Evolutionary conservation across 139 green algal species (phyloP).

Genomic region (Zygnema circumcarinatum): DNA sequence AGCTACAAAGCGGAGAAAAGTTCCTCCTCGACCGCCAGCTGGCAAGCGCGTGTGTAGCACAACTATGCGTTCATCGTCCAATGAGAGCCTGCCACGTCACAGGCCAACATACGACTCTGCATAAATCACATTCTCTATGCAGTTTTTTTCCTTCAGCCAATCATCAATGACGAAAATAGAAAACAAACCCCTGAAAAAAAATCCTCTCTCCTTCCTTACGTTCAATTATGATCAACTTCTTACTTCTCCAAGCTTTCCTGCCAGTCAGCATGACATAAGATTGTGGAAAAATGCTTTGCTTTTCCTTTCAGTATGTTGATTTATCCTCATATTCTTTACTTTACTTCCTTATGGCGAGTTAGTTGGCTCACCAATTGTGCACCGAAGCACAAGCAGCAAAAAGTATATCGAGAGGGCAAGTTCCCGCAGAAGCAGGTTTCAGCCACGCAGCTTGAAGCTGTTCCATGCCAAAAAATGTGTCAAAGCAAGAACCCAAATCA

Average conservation of each 20-base stretch:
- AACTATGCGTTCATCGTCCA: constrained; percentile 45
- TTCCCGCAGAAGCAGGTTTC: constrained; percentile 25
- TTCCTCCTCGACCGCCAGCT: neutral
- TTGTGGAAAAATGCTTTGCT: too few species aligned
- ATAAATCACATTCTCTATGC: neutral
- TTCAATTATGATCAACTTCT: neutral
- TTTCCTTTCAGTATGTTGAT: too few species aligned
- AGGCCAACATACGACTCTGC: neutral
- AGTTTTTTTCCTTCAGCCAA: neutral
- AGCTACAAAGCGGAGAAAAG: constrained; percentile 43
- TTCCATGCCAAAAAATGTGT: neutral
- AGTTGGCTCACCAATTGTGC: constrained; percentile 60
- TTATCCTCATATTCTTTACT: too few species aligned
- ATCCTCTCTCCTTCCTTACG: neutral
- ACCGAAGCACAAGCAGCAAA: constrained; percentile 60
- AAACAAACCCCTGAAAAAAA: neutral
- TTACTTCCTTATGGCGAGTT: too few species aligned
- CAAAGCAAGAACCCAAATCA: too few species aligned
- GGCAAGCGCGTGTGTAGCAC: constrained; percentile 48
- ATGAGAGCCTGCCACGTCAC: constrained; percentile 32
- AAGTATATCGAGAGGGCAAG: constrained; percentile 57
- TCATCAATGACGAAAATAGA: neutral
- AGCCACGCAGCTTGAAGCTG: constrained; percentile 48
- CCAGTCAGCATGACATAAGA: too few species aligned
- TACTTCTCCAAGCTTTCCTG: too few species aligned